Evolutionary conservation across 495 filamentous ascomycete genomes (phyloP), one percentile per base, ranked within the genome.

Genomic region (Neurospora sp.): DNA sequence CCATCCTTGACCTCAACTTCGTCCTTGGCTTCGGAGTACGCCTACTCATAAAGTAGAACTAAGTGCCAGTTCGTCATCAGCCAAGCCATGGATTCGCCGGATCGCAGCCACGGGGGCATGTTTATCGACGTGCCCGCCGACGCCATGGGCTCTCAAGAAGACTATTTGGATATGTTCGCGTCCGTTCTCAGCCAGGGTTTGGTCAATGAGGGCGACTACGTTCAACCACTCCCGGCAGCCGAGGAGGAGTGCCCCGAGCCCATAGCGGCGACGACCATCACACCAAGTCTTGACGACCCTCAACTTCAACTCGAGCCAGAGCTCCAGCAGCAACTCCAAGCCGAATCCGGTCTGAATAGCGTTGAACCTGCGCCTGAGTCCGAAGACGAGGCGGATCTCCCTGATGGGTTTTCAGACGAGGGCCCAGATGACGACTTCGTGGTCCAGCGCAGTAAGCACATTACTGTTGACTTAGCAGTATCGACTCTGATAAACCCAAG

Each of bases 401-500:
- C 53, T 1, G 53, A 65, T 65, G 53, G 53, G 0, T 65, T 65
- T 18, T 37, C 27, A 5, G 42, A 35, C 4, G 42, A 39, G 27
- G 18, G 39, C 5, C 27, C 22, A 31, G 70, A 71, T 7, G 27
- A 71, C n/a, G 27, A 39, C 27, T 77, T 75, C 40, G 61, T 71
- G 3, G 9, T n/a, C 3, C 39, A 16, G 6, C 69, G 53, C 3
- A 74, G 69, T 40, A 37, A 71, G 8, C 39, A 69, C 10, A 69
- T 81, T 12, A 69, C n/a, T 9, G 78, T 81, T 35, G 45, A 75
- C 0, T 31, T 80, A 35, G 77, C 78, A 10, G 68, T 7, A 12
- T 78, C 77, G 3, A 77, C 77, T 1, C 68, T 81, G 18, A 39
- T 74, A 12, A 75, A 61, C 4, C 77, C 78, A 2, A 74, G 69